Conservation (phyloP, 371 early-diverging fungal species). For the Sporodiniella umbellata region DNA sequence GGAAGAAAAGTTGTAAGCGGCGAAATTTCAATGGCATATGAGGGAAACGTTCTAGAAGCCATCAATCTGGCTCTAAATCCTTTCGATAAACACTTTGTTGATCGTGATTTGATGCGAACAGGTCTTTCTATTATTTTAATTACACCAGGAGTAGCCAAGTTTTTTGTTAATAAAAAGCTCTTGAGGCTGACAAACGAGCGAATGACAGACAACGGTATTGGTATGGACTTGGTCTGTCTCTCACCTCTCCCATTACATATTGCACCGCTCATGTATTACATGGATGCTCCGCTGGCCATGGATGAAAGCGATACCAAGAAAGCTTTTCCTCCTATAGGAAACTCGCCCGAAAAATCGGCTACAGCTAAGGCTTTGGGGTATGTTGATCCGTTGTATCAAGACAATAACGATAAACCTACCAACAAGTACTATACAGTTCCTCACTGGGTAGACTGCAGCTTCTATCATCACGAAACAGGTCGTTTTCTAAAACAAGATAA, state of each 20-base stretch:
- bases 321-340: constrained; percentile 6
- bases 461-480: constrained; percentile 66
- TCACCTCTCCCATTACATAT: constrained; percentile 85
- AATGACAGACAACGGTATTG: constrained; percentile 92
- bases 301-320: constrained; percentile 13
- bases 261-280: constrained; percentile 85
- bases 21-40: constrained; percentile 70
- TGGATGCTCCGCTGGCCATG: constrained; percentile 42
- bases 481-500: constrained; percentile 50
- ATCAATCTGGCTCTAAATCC: constrained; percentile 94
- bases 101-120: constrained; percentile 89
- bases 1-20: constrained; percentile 58
- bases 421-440: constrained; percentile 76
- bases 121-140: constrained; percentile 91
- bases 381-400: constrained; percentile 58
- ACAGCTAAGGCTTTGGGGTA: constrained; percentile 29
- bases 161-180: constrained; percentile 80
- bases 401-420: constrained; percentile 34
- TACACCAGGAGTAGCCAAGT: constrained; percentile 87
- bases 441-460: constrained; percentile 92
- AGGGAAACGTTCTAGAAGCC: constrained; percentile 94
- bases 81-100: constrained; percentile 90
- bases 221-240: constrained; percentile 90
- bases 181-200: constrained; percentile 90
- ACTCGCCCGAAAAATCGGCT: constrained; percentile 34